Evolutionary conservation across 108 stramenopile species (phyloP), one percentile per base, ranked within the genome.

Genomic region (Nitzschia inconspicua): DNA sequence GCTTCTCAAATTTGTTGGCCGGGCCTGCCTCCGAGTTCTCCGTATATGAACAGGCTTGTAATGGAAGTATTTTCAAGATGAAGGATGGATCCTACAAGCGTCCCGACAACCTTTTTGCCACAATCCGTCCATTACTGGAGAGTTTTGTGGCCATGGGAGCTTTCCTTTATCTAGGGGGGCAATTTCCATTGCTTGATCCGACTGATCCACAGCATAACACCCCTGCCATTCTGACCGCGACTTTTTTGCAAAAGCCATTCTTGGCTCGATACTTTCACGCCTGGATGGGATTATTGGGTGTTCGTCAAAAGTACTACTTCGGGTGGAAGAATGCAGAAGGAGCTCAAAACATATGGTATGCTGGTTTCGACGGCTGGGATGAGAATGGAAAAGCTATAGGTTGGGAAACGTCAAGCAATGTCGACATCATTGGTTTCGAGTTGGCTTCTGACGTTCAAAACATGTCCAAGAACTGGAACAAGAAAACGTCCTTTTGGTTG

Each of bases 311-410:
- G 86, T 98, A 98, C 75, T 96, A 94, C 85, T 96, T 98, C 77
- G 97, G 94, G 1, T 98, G 97, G 97, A 95, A 89, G 91, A 88
- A 88, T 73, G 88, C 93, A 6, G 86, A 91, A 65, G 93, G 89
- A 46, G 89, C 89, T 41, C 84, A 80, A 73, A 94, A 94, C 57
- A 72, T 94, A 42, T 94, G 89, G 89, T 94, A 88, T 60, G 89
- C 88, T 57, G 96, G 96, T 10, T 95, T 94, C 64, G 91, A 93
- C 60, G 96, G 96, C 13, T 95, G 89, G 56, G 85, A 91, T 29
- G 79, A 77, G 10, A 72, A 86, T 11, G 96, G 93, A n/a, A 64
- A 84, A 20, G 65, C 82, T 40, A 85, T 76, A 63, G 96, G 96
- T 51, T 97, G 94, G 94, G 82, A 87, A 41, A 73, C 74, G 58